These are phyloP conservation scores for Botrytis sinoallii DNA, from an alignment of 2,329 filamentous ascomycete species.

Conservation along the genomic window DNA sequence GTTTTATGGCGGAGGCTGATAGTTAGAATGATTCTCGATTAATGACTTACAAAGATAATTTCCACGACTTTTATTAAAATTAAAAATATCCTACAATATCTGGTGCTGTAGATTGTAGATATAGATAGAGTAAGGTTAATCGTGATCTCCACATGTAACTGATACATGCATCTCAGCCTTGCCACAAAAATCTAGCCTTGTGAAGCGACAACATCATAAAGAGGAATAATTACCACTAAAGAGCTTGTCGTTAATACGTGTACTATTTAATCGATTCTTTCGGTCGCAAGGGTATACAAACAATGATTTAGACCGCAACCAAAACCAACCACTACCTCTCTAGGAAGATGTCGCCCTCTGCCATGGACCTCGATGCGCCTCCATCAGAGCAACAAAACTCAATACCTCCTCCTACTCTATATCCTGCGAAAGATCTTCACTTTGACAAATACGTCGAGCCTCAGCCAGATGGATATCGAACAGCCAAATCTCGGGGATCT, in stretches of 20 bases:
- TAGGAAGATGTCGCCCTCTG: slow-evolving; percentile 37
- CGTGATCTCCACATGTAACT: slow-evolving; percentile 11
- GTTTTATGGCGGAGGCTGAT: neutral
- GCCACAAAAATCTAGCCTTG: slow-evolving; percentile 13
- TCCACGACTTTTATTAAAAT: neutral
- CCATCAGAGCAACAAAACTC: slow-evolving; percentile 46
- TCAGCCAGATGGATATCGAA: slow-evolving; percentile 61
- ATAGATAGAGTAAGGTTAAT: neutral
- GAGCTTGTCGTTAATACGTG: neutral
- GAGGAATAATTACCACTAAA: neutral
- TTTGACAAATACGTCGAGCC: slow-evolving; percentile 56
- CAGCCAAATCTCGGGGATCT: slow-evolving; percentile 54
- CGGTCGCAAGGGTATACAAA: neutral
- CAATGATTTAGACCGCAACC: slow-evolving; percentile 14
- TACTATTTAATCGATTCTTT: neutral
- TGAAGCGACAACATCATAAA: slow-evolving; percentile 13
- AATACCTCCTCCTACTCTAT: slow-evolving; percentile 53
- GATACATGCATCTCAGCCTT: neutral
- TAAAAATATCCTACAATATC: neutral
- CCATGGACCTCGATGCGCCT: slow-evolving; percentile 32
- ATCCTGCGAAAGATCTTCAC: slow-evolving; percentile 58
- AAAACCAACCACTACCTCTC: slow-evolving; percentile 6
- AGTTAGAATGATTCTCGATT: neutral
- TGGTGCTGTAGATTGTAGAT: neutral
- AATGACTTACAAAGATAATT: neutral